Conservation (phyloP, 2,329 filamentous ascomycete genomes). For the Cladophialophora bantiana region DNA sequence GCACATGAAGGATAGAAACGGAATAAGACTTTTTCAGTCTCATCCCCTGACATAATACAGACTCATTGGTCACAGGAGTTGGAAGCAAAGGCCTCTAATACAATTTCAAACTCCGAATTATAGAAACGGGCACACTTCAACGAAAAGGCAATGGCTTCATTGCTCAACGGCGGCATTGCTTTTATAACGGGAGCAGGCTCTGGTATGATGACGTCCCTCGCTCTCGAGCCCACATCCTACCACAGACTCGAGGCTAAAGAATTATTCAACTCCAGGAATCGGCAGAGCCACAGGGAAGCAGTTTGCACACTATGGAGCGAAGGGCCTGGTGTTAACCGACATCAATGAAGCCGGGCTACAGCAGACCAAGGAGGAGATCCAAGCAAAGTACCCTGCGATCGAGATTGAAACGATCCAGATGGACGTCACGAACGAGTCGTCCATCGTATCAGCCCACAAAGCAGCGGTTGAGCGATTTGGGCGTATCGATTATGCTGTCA, state of each 20-base stretch:
- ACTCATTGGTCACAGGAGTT: too few species aligned
- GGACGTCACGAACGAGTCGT: constrained; percentile 5
- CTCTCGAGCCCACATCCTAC: not conserved
- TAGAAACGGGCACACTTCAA: not conserved
- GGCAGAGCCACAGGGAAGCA: constrained; percentile 1
- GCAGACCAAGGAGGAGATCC: constrained; percentile 5
- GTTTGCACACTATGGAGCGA: constrained; percentile 7
- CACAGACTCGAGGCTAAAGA: not conserved
- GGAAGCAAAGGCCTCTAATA: too few species aligned
- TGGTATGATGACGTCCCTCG: not conserved
- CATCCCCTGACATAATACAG: too few species aligned
- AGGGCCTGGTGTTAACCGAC: constrained; percentile 1
- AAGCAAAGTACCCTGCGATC: not conserved
- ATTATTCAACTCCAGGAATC: not conserved
- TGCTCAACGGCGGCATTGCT: constrained; percentile 7
- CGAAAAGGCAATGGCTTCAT: constrained; percentile 2
- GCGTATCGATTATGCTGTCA: constrained; percentile 9
- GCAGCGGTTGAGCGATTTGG: constrained; percentile 1
- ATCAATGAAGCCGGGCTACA: constrained; percentile 5
- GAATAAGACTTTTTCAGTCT: too few species aligned
- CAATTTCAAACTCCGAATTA: too few species aligned
- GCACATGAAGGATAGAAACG: too few species aligned
- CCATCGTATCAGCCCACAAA: constrained; percentile 5
- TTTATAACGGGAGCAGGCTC: constrained; percentile 5
- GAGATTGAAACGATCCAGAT: not conserved